Base-by-base conservation (phyloP, 257 asterid species). In the Solanum paucissectum region DNA sequence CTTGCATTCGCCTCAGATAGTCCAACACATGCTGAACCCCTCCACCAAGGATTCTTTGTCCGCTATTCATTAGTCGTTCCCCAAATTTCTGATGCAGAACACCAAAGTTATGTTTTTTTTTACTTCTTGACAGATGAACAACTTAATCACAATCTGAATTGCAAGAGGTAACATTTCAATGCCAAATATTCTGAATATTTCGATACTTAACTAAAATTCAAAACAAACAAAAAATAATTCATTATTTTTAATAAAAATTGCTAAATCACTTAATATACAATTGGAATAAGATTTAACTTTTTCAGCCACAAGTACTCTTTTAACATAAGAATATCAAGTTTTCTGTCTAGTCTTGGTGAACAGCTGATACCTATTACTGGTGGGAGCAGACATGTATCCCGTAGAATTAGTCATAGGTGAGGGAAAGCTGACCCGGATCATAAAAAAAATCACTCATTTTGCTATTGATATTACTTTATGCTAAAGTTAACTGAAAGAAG, bases 1-100 rank as follows among this genome's bases (percentile, higher is more conserved):
- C 79, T 44, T 91, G 95, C 92, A 87, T 93, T 87, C 93, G 92
- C 89, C 91, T 94, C 84, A 96, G 91, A 89, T 93, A 94, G 87
- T 94, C 96, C 71, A 92, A 86, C 79, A 96, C 76, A 88, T 90
- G 91, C 37, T 92, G 96, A 88, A 83, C 86, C 91, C 93, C 95
- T 3, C 92, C 91, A 33, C 93, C 92, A 23, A 90, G 88, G 90
- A 77, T 90, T 89, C 91, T 90, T 88, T 90, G 94, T 90, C 88
- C 90, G 87, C 46, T 90, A 86, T 34, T 73, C 88, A 86, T 86
- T 16, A 73, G 66, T 49, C 42, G 13, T 37, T 40, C n/a, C 62
- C 84, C 62, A 42, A 77, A 7, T 10, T 79, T 79, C 84, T 21
- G 3, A 14, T 9, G 62, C 84, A 44, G 64, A 34, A 14, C n/a